Base-by-base conservation (phyloP, 768 basidiomycete species). In the Trametes villosa region DNA sequence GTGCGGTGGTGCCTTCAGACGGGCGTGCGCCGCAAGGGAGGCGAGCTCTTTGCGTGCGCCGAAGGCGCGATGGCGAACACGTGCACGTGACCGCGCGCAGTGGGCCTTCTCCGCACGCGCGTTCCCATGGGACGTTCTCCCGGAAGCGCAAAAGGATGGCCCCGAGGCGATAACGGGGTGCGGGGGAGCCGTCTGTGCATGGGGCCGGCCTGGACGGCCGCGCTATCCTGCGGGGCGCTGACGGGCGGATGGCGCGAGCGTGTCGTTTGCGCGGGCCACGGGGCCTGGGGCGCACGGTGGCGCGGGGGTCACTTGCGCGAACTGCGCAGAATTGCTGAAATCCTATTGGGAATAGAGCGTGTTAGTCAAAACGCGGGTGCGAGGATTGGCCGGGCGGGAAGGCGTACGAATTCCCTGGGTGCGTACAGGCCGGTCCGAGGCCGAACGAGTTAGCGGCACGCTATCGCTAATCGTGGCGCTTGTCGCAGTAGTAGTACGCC, bases 21-120 rank as follows among this genome's bases (percentile, higher is more conserved):
- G n/a, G n/a, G 57, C 50, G 40, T 20, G n/a, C 46, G 53, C 42
- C 54, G 29, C 36, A 18, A n/a, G n/a, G n/a, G n/a, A n/a, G 13
- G 36, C 36, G 36, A 41, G 54, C 44, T 18, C 38, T 55, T 71
- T 51, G 67, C 72, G 72, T 62, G 62, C 69, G 48, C 59, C 46
- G 65, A 62, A 67, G 65, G 50, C 20, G 44, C 38, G 51, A 72
- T 74, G 63, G 68, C 69, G 72, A n/a, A 67, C 68, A 72, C 49
- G 58, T 31, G 50, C 72, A 73, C 72, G 71, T 72, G 72, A 70
- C 60, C 57, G 53, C 33, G 58, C 34, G 52, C 44, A 42, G 38
- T 17, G 46, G 36, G 53, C 22, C 31, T 33, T 9, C 45, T 17
- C 30, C 30, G n/a, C 26, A 13, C 29, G 27, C 4, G 34, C 30